These are phyloP conservation scores for Cryptococcus amylolentus DNA, from an alignment of 1,284 basidiomycete genomes.

Conservation along the genomic window DNA sequence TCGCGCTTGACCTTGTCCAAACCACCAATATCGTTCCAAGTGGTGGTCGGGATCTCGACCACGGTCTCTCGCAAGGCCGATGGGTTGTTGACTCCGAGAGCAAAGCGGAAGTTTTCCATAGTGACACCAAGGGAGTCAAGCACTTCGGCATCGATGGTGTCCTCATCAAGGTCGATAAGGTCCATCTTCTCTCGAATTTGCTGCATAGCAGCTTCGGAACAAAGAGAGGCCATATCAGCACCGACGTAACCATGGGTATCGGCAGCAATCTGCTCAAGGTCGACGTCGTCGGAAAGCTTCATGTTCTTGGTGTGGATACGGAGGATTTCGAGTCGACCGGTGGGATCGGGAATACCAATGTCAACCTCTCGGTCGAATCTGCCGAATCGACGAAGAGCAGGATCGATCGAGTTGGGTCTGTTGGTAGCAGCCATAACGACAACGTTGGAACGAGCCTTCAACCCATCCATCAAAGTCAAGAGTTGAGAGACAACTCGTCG, in stretches of 20 bases:
- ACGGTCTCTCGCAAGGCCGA: slow-evolving; percentile 94
- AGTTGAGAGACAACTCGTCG: slow-evolving; percentile 98
- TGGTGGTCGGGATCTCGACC: slow-evolving; percentile 91
- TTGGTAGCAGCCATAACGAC: slow-evolving; percentile 99
- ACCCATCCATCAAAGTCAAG: slow-evolving; percentile 96
- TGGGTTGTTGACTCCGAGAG: slow-evolving; percentile 90
- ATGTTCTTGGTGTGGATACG: slow-evolving; percentile 99
- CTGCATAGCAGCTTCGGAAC: slow-evolving; percentile 97
- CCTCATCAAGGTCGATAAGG: slow-evolving; percentile 84
- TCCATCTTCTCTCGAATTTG: slow-evolving; percentile 99
- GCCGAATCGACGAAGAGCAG: slow-evolving; percentile 94
- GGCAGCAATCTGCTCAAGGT: slow-evolving; percentile 96
- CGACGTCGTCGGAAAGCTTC: slow-evolving; percentile 97
- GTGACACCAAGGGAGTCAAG: slow-evolving; percentile 93
- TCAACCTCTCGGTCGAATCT: slow-evolving; percentile 99
- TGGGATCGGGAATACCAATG: slow-evolving; percentile 98
- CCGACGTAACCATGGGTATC: slow-evolving; percentile 99
- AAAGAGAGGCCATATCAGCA: slow-evolving; percentile 93
- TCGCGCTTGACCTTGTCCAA: slow-evolving; percentile 98
- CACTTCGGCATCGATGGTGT: slow-evolving; percentile 95
- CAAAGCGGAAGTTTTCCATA: slow-evolving; percentile 96
- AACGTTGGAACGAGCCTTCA: slow-evolving; percentile 97
- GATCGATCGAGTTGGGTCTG: slow-evolving; percentile 94
- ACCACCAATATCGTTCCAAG: slow-evolving; percentile 99
- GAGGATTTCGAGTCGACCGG: slow-evolving; percentile 95